These are phyloP conservation scores for Globisporangium camurandrum DNA, from an alignment of 352 stramenopile genomes.

Conservation along the genomic window DNA sequence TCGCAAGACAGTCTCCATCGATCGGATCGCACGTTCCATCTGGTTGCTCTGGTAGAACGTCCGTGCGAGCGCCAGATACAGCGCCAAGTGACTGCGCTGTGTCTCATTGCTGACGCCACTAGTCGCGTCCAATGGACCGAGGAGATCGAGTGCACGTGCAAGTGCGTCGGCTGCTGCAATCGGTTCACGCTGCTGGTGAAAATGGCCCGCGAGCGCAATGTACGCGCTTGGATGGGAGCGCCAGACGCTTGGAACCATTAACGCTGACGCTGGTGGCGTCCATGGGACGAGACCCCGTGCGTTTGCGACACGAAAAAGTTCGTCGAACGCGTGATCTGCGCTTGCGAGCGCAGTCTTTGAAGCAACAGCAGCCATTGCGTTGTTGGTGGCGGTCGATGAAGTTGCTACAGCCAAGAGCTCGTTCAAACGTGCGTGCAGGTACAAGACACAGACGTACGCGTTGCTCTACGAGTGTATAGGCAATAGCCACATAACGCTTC, in stretches of 20 bases:
- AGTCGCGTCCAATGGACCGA: constrained; percentile 15
- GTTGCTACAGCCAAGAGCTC: constrained; percentile 35
- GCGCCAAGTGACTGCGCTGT: constrained; percentile 19
- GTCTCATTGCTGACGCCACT: constrained; percentile 14
- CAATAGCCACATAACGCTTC: background rate
- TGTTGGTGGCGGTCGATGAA: constrained; percentile 2
- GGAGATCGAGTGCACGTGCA: constrained; percentile 38
- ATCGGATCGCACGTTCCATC: constrained; percentile 66
- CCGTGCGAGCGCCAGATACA: constrained; percentile 50
- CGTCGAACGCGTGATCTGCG: constrained; percentile 38
- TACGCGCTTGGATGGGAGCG: constrained; percentile 32
- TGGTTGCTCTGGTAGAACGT: constrained; percentile 72
- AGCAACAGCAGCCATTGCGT: too few species aligned
- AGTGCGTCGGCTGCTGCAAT: constrained; percentile 47
- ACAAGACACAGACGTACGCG: constrained; percentile 40
- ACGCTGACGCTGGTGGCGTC: constrained; percentile 4
- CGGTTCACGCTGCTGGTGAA: constrained; percentile 32
- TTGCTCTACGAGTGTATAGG: constrained; percentile 13
- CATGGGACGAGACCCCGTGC: constrained; percentile 3
- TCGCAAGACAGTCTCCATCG: constrained; percentile 60
- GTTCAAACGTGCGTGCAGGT: constrained; percentile 52
- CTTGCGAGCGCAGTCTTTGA: constrained; percentile 16
- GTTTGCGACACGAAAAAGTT: constrained; percentile 27
- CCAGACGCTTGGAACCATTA: constrained; percentile 29
- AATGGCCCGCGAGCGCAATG: constrained; percentile 36